phyloP scores from a whole-genome alignment of 352 stramenopile genomes.

The Globisporangium emineosum region DNA sequence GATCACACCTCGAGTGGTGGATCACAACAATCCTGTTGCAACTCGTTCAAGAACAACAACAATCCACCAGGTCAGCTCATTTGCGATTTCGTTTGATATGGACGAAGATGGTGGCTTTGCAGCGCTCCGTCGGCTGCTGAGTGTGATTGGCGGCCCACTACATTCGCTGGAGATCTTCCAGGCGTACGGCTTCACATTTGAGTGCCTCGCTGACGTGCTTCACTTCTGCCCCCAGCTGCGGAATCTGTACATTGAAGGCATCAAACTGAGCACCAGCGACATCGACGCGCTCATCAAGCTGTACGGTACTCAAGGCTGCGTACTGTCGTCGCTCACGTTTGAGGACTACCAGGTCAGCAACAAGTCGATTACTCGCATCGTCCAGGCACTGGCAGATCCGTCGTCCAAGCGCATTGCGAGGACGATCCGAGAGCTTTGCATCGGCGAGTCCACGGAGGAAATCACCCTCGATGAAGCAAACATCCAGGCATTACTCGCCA shows the following conservation, averaged over 20 bases:
- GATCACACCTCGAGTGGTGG: not conserved
- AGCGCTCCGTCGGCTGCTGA: conserved; percentile 5
- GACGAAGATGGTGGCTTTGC: conserved; percentile 2
- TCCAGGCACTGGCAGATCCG: not conserved
- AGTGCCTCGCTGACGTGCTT: not conserved
- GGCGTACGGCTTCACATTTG: conserved; percentile 3
- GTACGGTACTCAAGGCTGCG: not conserved
- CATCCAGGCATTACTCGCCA: not conserved
- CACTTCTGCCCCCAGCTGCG: not conserved
- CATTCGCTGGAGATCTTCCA: conserved; percentile 6
- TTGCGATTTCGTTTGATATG: conserved; percentile 10
- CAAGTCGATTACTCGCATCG: not conserved
- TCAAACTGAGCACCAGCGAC: not conserved
- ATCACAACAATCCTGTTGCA: not conserved
- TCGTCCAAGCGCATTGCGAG: not conserved
- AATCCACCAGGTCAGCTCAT: not conserved
- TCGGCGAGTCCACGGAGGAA: not conserved
- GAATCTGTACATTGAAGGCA: conserved; percentile 11
- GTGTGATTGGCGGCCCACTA: not conserved
- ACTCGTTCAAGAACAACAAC: too few species aligned
- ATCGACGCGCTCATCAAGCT: conserved; percentile 1
- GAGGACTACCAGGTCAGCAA: conserved; percentile 9
- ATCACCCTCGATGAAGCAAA: conserved; percentile 1
- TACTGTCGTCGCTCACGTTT: conserved; percentile 4
- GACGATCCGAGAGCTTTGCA: conserved; percentile 1